Base-by-base conservation (phyloP, 2,329 filamentous ascomycete genomes). In the Epicoccum nigrum region DNA sequence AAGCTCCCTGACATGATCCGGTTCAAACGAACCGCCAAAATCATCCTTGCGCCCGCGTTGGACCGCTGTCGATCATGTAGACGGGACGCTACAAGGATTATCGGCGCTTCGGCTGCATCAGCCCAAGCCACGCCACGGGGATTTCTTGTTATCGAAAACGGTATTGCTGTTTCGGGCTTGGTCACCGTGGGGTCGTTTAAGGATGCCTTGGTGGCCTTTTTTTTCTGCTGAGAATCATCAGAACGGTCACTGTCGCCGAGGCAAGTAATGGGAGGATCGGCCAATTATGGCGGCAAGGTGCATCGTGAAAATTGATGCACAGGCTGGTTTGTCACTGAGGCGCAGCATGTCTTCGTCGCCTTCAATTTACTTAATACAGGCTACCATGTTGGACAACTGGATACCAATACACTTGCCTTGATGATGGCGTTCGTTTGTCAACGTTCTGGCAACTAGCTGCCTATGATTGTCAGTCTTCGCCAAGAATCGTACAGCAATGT, bases 121-220 rank as follows among this genome's bases (percentile, higher is more conserved):
- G 60, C 59, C 62, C 58, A 62, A 65, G 68, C 63, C 67, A 69
- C 55, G 54, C 56, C 54, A 55, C 62, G 68, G 69, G 64, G 65
- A 72, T 66, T 70, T 70, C 60, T 69, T 59, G 59, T 64, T 64
- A 63, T 71, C 66, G 60, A 70, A 51, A 65, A 70, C 66, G 64
- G 65, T 60, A 55, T 64, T 70, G 55, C 69, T 63, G 52, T 30
- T 60, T 68, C 45, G 30, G 54, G 69, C 51, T 48, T 66, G 67
- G 67, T 61, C 45, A 55, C 63, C 63, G 67, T 70, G 66, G 65
- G 64, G 65, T 64, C 48, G 43, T 23, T 40, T n/a, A 37, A 37
- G 45, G 30, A 45, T 25, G 40, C 51, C 43, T 42, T 56, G 55
- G 53, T 56, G 55, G 55, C 42, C 51, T 47, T 45, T 51, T 55